Evolutionary conservation across 1,284 basidiomycete genomes (phyloP).

Genomic region (Tylopilus sp.): DNA sequence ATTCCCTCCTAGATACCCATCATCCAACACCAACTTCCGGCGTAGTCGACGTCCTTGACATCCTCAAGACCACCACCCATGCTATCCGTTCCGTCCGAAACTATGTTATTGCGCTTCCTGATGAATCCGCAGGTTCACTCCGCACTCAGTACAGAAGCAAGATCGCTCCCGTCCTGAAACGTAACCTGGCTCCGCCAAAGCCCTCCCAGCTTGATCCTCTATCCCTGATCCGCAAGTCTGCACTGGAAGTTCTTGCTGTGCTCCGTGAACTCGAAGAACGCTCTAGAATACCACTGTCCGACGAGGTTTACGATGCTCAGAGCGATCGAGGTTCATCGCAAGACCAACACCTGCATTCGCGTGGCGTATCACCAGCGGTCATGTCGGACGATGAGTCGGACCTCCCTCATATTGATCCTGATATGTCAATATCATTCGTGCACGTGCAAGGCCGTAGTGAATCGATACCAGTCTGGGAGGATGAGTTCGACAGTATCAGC

Average conservation of each 20-base stretch:
- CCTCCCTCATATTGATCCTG: constrained; percentile 52
- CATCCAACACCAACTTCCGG: constrained; percentile 4
- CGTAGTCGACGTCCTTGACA: constrained; percentile 62
- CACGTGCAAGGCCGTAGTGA: constrained; percentile 68
- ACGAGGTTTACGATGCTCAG: constrained; percentile 77
- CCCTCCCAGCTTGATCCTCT: constrained; percentile 65
- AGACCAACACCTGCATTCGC: constrained; percentile 49
- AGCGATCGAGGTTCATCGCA: constrained; percentile 63
- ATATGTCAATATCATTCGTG: constrained; percentile 70
- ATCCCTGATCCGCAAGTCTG: constrained; percentile 69
- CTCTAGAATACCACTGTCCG: constrained; percentile 66
- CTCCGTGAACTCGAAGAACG: constrained; percentile 75
- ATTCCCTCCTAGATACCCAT: constrained; percentile 15
- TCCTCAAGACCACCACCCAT: constrained; percentile 76
- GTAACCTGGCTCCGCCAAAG: constrained; percentile 35
- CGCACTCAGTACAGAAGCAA: constrained; percentile 57
- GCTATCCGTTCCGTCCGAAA: constrained; percentile 80
- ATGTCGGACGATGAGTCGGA: constrained; percentile 52
- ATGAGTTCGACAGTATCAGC: constrained; percentile 57
- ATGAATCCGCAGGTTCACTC: constrained; percentile 65
- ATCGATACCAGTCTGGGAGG: constrained; percentile 79
- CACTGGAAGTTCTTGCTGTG: constrained; percentile 76
- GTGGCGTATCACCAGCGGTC: constrained; percentile 55
- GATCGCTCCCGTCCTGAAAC: constrained; percentile 50
- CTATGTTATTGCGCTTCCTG: constrained; percentile 79